A percentile compares a stretch with the other conserved stretches of the same genome.
Conservation (phyloP, 306 rosid genomes). For the Canavalia gladiata region DNA sequence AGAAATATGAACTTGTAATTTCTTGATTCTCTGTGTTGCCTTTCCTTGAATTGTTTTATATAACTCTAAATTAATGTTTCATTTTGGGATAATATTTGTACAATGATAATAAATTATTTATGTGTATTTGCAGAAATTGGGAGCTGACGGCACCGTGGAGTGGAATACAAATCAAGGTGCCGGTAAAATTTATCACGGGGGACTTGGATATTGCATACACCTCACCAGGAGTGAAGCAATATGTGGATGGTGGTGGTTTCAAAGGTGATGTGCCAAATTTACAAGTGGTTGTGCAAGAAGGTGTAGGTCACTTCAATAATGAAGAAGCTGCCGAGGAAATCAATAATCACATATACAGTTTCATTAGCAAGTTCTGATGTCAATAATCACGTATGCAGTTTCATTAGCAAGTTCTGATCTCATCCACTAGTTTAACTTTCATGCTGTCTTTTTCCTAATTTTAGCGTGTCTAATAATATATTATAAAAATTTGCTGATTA, state of each 20-base stretch:
- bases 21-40: neutral
- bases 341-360: constrained; percentile 41
- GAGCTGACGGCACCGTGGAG: constrained; percentile 52
- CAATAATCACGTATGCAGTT: constrained; percentile 37
- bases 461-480: too few relatives aligned
- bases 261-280: constrained; percentile 51
- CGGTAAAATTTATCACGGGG: constrained; percentile 45
- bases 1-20: constrained; percentile 44
- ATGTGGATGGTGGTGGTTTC: constrained; percentile 49
- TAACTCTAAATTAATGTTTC: neutral
- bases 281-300: constrained; percentile 49
- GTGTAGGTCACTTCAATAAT: constrained; percentile 57
- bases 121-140: constrained; percentile 50
- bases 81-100: neutral
- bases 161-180: constrained; percentile 43
- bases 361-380: constrained; percentile 36
- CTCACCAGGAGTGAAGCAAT: constrained; percentile 13
- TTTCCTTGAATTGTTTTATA: too few relatives aligned
- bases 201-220: constrained; percentile 52
- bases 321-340: constrained; percentile 51
- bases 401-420: constrained; percentile 36
- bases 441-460: too few relatives aligned
- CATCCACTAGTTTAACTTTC: neutral
- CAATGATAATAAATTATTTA: neutral
- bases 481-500: neutral